Evolutionary conservation across 2,329 filamentous ascomycete species (phyloP), one percentile per base, ranked within the genome.

Genomic region (Zalaria sp.): DNA sequence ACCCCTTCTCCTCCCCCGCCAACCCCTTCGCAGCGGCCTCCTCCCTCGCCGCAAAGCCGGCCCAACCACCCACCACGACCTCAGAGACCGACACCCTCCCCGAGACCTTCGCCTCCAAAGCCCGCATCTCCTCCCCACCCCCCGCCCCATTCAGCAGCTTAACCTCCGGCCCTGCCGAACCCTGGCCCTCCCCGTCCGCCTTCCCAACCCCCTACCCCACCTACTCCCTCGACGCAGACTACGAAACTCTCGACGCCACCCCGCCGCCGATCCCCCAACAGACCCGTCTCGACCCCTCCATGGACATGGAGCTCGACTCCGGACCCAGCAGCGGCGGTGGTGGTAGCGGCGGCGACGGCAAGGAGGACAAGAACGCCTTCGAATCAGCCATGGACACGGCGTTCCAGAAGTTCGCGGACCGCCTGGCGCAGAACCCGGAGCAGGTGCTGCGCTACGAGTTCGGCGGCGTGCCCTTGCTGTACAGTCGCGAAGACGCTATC

Each of bases 141-240:
- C 63, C 32, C 46, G 45, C 56, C 51, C 3, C 41, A 46, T 47
- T 51, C 53, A 59, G 29, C 49, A 52, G 52, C 2, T 41, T 46
- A 25, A 44, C 43, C 45, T 51, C 46, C 36, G 58, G 47, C 56
- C 28, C 65, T 53, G 28, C 46, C 1, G 75, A 86, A 50, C 81
- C 85, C 5, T 96, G 88, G 88, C 89, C 89, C 0, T 57, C 71
- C 8, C 63, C 69, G 34, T 68, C 75, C 2, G 63, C 71, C 0
- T 80, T 83, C 50, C 83, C 85, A 0, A 46, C 68, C 1, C 68
- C 86, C 0, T 96, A 88, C 61, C 81, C 85, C 1, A 65, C 73
- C 27, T 83, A 81, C 56, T 84, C 86, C 65, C 71, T 81, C 39
- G 91, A 96, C 51, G 89, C 89, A 40, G 89, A 94, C 55, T 93